Base-by-base conservation (phyloP, 208 protist genomes). In the Leishmania gerbilli region DNA sequence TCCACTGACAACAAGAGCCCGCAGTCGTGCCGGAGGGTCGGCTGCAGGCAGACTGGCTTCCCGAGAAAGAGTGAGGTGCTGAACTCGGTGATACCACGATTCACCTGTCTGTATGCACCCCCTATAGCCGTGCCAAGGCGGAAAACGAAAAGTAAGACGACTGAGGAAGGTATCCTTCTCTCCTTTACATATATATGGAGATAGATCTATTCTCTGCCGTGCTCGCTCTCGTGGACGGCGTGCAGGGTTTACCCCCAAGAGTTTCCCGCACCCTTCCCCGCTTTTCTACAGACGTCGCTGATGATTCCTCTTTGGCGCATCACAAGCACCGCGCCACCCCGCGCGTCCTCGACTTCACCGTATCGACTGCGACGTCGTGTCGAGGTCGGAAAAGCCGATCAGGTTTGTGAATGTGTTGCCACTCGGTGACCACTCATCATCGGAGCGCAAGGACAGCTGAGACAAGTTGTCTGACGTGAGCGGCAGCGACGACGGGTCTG, bases 361-460 rank as follows among this genome's bases (percentile, higher is more conserved):
- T 9, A 85, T 79, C 2, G 85, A 89, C 71, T 88, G 77, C 15
- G 80, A 89, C 6, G 85, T 87, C 15, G 84, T 88, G 24, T 95
- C 91, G 9, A 69, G 78, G 42, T 97, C 92, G 19, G 94, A 95
- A 34, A 97, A 89, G 62, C 74, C 81, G 27, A 95, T 71, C 13
- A 97, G 82, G 58, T 90, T 90, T 6, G 92, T 97, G 71, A 97
- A 97, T 9, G 88, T 93, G 31, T 91, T 91, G 19, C 74, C 82
- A 31, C 81, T 88, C n/a, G 87, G 79, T 21, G 81, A 84, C 71
- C 77, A 82, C 40, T 88, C 82, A 1, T 27, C 17, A 68, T 75
- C 83, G 6, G 21, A 72, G 27, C 64, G 60, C 47, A 80, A 21
- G 1, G 82, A 85, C 37, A 79, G 27, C 45, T 64, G 42, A 17